Base-by-base conservation (phyloP, 257 asterid species). In the Coffea eugenioides region DNA sequence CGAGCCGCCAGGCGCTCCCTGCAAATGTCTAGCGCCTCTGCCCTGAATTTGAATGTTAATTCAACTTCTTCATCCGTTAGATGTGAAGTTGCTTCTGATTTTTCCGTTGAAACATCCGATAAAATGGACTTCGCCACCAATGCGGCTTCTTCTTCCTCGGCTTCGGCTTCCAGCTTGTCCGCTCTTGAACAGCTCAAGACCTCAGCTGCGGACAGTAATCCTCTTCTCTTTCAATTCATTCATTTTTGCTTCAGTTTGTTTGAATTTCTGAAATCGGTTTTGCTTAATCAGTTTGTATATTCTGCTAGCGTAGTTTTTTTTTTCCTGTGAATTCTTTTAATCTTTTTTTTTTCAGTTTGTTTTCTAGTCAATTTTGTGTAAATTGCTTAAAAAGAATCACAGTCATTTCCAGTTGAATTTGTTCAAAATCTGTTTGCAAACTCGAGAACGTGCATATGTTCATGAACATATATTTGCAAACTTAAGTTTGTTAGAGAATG, bases 151-250 rank as follows among this genome's bases (percentile, higher is more conserved):
- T 87, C 92, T 74, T 85, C 92, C 85, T 82, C 90, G 66, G 85
- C 93, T 72, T 82, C 89, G 6, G 86, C 94, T 82, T 89, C 98
- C 68, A 95, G 97, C 85, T 89, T 93, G 77, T 90, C 97, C 20
- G 98, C 98, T 83, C 92, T 93, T 18, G 91, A 93, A 54, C 97
- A 86, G 86, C 98, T 93, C 86, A 93, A 92, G 88, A 80, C 93
- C 41, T 90, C 96, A 13, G 97, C 92, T 71, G 92, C 92, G 86
- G 97, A 93, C 87, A 87, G 98, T 93, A 90, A 91, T 70, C 18
- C 66, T 39, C 48, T 23, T 64, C 34, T 62, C 14, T 25, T 68
- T 49, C 45, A 1, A 20, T 59, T 71, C 25, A 31, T 13, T 51
- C 56, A 15, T 6, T 3, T 46, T 64, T 13, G 10, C 12, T 7